phyloP scores from a whole-genome alignment of 371 early-diverging fungal species.

The Mucor ambiguus region DNA sequence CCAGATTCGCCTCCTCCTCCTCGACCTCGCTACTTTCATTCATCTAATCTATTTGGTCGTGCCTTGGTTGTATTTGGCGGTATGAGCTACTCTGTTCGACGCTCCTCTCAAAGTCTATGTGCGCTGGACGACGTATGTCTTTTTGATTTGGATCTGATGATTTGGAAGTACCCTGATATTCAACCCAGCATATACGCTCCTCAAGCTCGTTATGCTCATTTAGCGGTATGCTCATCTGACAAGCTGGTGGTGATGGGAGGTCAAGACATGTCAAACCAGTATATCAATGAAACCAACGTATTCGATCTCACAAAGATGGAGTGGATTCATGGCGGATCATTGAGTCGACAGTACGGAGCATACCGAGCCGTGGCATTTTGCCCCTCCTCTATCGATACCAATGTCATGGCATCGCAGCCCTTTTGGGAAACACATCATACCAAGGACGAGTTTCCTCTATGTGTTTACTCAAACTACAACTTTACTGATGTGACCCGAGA shows the following conservation, averaged over 20 bases:
- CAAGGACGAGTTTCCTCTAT: conserved; percentile 33
- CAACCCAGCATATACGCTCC: conserved; percentile 52
- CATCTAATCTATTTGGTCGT: conserved; percentile 62
- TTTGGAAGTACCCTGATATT: conserved; percentile 58
- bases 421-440: conserved; percentile 24
- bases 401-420: conserved; percentile 12
- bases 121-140: conserved; percentile 70
- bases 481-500: conserved; percentile 75
- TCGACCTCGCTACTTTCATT: conserved; percentile 75
- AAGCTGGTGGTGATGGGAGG: conserved; percentile 73
- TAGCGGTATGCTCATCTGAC: conserved; percentile 49
- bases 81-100: conserved; percentile 49
- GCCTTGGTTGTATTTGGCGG: conserved; percentile 69
- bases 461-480: conserved; percentile 82
- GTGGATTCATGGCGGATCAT: conserved; percentile 64
- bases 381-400: conserved; percentile 12
- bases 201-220: conserved; percentile 72
- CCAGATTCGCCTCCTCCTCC: conserved; percentile 46
- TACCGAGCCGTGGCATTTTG: conserved; percentile 75
- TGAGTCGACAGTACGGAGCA: conserved; percentile 71
- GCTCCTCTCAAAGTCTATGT: conserved; percentile 35
- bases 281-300: conserved; percentile 74
- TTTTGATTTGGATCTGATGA: conserved; percentile 57
- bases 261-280: conserved; percentile 71
- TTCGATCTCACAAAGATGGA: conserved; percentile 58